These are phyloP conservation scores for Solanum medicagineum DNA, from an alignment of 257 asterid genomes.

Conservation along the genomic window DNA sequence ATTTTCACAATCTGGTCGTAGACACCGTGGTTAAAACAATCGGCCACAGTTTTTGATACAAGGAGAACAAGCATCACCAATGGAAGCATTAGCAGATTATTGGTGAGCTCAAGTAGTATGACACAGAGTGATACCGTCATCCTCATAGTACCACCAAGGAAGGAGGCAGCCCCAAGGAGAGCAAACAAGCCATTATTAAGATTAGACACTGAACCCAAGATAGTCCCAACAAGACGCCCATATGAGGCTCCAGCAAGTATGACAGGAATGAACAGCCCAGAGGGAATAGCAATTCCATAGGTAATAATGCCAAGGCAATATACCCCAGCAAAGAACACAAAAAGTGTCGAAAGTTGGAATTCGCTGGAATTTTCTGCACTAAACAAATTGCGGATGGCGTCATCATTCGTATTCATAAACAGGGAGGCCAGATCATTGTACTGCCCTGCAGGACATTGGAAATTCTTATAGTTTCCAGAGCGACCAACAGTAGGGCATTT, in stretches of 20 bases:
- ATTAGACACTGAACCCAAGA: slow-evolving; percentile 48
- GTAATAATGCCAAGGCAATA: slow-evolving; percentile 70
- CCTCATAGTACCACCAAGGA: slow-evolving; percentile 98
- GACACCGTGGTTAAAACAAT: slow-evolving; percentile 70
- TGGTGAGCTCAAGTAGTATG: slow-evolving; percentile 84
- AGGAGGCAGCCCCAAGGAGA: slow-evolving; percentile 92
- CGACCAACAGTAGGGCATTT: slow-evolving; percentile 68
- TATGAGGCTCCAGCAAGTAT: slow-evolving; percentile 98
- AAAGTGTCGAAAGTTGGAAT: slow-evolving; percentile 48
- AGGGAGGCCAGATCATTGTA: slow-evolving; percentile 93
- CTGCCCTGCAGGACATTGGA: slow-evolving; percentile 66
- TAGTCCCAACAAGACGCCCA: slow-evolving; percentile 72
- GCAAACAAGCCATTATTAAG: slow-evolving; percentile 74
- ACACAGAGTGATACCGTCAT: slow-evolving; percentile 96
- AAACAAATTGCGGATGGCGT: slow-evolving; percentile 82
- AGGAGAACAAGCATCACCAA: slow-evolving; percentile 87
- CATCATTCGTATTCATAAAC: slow-evolving; percentile 77
- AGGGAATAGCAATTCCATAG: slow-evolving; percentile 91
- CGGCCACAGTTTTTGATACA: slow-evolving; percentile 86
- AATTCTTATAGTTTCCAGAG: slow-evolving; percentile 73
- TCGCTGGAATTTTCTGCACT: slow-evolving; percentile 33
- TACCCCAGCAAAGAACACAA: slow-evolving; percentile 43
- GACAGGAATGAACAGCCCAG: slow-evolving; percentile 97
- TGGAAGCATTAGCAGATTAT: slow-evolving; percentile 82
- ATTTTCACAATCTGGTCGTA: slow-evolving; percentile 86